These are phyloP conservation scores for Ophiocordyceps unilateralis DNA, from an alignment of 2,329 filamentous ascomycete genomes.

Conservation along the genomic window DNA sequence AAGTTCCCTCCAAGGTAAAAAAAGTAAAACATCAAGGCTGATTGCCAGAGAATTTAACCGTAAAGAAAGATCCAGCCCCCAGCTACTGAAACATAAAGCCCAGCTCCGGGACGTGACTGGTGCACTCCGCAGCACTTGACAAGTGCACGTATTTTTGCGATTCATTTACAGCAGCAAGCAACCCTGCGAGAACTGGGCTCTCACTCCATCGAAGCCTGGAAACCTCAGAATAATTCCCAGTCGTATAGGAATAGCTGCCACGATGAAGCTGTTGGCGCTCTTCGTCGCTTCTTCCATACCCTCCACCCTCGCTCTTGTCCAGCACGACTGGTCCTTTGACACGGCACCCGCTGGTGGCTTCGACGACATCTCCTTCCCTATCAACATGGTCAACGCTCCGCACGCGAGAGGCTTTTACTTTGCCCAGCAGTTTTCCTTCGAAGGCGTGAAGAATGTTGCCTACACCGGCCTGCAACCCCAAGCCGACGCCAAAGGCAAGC, in stretches of 20 bases:
- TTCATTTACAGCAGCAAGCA: no score
- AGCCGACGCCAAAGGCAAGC: constrained; percentile 2
- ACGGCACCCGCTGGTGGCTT: constrained; percentile 1
- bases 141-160: no score
- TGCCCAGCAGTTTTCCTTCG: constrained; percentile 8
- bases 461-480: constrained; percentile 9
- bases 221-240: no score
- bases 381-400: constrained; percentile 6
- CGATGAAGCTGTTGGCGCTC: background rate
- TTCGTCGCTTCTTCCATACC: background rate
- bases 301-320: background rate
- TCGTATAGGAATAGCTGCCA: background rate
- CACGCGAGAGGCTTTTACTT: constrained; percentile 8
- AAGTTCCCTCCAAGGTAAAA: no score
- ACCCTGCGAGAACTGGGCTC: no score
- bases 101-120: no score
- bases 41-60: no score
- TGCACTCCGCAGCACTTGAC: no score
- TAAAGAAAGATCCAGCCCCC: no score
- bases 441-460: constrained; percentile 1
- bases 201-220: no score
- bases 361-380: constrained; percentile 7
- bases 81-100: no score
- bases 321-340: background rate
- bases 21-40: no score